Evolutionary conservation across 305 asterid species (phyloP), one percentile per base, ranked within the genome.

Genomic region (Solanum aculeatissimum): DNA sequence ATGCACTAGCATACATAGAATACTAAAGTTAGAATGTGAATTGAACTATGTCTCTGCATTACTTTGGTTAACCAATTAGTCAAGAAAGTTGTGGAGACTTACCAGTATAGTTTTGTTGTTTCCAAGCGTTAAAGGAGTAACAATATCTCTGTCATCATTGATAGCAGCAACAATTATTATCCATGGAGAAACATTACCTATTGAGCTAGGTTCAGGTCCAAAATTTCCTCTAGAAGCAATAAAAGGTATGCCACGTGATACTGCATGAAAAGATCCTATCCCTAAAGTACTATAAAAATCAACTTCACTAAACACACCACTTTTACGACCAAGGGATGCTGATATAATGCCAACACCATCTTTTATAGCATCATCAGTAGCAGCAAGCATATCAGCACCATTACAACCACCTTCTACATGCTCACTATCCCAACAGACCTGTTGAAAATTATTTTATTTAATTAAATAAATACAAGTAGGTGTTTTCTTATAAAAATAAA

Each of bases 151-250:
- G 25, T 92, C 95, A 84, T 91, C 0, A 93, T 92, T n/a, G 92
- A 90, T 4, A 85, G 40, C 80, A 32, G 38, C 27, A 66, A 95
- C 96, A 1, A 94, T 95, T 57, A 92, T 23, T 23, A 93, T 9
- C 99, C 99, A 95, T 0, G 99, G 99, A 6, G 95, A 95, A n/a
- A 84, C 90, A 51, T 94, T 94, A 35, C 74, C 75, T 10, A 95
- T 70, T 0, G 90, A 57, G 11, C 9, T 85, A 0, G 85, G 43
- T 1, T 15, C 1, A 13, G 97, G 98, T 1, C 99, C 99, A 0
- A n/a, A 74, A 62, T 95, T 95, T 84, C 99, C 99, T 2, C 74
- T 98, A 1, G 97, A 90, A 45, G 92, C 89, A 10, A 90, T 86
- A 18, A 92, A 90, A 66, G 94, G 51, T 45, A 95, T 93, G 19